Conservation (phyloP, 768 basidiomycete genomes). For the Rhodotorula graminis region DNA sequence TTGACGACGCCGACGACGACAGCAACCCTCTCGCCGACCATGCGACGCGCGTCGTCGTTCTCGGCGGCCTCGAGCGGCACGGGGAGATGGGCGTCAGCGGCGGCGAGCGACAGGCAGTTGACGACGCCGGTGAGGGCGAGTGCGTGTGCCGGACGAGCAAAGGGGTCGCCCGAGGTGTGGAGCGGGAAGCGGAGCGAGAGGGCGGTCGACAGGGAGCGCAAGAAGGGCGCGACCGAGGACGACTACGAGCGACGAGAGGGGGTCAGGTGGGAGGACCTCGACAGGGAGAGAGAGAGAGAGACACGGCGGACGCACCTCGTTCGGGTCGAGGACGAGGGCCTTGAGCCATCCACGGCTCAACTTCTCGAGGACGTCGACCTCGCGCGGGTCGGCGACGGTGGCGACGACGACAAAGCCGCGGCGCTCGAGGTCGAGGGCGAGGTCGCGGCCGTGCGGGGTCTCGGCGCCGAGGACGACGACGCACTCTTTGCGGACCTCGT, state of each 20-base stretch:
- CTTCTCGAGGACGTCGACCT: conserved; percentile 62
- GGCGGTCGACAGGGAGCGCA: conserved; percentile 73
- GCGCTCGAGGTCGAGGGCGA: conserved; percentile 68
- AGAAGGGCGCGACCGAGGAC: conserved; percentile 65
- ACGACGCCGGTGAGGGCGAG: conserved; percentile 63
- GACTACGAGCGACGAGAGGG: conserved; percentile 52
- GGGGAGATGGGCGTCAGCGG: neutral
- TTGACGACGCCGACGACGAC: conserved; percentile 22
- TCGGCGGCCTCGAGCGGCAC: conserved; percentile 38
- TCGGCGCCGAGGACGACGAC: conserved; percentile 72
- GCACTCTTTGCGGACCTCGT: conserved; percentile 38
- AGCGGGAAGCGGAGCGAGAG: conserved; percentile 78
- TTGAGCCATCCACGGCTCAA: conserved; percentile 69
- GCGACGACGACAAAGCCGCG: conserved; percentile 78
- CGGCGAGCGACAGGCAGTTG: conserved; percentile 58
- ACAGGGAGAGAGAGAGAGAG: neutral
- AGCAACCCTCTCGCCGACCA: conserved; percentile 23
- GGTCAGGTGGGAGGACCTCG: neutral
- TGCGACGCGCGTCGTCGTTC: conserved; percentile 3
- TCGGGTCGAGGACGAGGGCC: conserved; percentile 73
- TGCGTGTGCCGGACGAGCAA: conserved; percentile 59
- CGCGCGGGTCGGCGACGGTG: conserved; percentile 66
- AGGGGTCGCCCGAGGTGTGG: conserved; percentile 72
- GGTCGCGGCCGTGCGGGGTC: conserved; percentile 28
- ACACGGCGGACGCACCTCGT: conserved; percentile 68